Conservation (phyloP, 306 rosid species). For the peach (Prunus persica) region DNA sequence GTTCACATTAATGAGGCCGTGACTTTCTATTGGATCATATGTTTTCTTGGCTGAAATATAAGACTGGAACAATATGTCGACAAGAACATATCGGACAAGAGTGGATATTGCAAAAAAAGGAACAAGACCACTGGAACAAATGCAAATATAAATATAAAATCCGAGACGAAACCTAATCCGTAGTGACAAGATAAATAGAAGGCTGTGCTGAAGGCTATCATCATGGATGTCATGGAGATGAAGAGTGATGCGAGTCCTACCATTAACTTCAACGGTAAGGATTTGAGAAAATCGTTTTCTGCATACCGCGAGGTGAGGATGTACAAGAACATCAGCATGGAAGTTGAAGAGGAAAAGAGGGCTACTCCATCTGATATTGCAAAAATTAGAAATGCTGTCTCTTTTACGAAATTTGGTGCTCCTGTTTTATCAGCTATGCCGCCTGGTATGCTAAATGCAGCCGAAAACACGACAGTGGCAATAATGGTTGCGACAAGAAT, state of each 20-base stretch:
- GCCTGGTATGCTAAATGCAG: slow-evolving; percentile 45
- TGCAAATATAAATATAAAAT: slow-evolving; percentile 17
- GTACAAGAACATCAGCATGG: slow-evolving; percentile 47
- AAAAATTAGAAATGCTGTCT: slow-evolving; percentile 11
- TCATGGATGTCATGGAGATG: slow-evolving; percentile 47
- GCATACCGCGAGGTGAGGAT: slow-evolving; percentile 51
- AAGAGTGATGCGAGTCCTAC: slow-evolving; percentile 37
- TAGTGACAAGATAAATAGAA: slow-evolving; percentile 28
- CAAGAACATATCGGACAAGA: slow-evolving; percentile 34
- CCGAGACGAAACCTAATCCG: slow-evolving; percentile 32
- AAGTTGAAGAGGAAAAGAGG: slow-evolving; percentile 38
- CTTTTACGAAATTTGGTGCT: background rate
- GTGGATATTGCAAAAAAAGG: slow-evolving; percentile 28
- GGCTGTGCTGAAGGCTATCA: slow-evolving; percentile 42
- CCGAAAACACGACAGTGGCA: slow-evolving; percentile 46
- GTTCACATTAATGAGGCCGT: background rate
- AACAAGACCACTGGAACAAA: slow-evolving; percentile 35
- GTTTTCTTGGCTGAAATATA: slow-evolving; percentile 35
- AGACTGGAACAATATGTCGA: slow-evolving; percentile 33
- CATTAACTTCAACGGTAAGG: slow-evolving; percentile 44
- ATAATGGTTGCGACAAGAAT: slow-evolving; percentile 52
- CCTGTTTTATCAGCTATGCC: slow-evolving; percentile 23
- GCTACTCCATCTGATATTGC: slow-evolving; percentile 41
- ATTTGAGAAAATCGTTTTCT: slow-evolving; percentile 36
- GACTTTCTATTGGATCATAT: slow-evolving; percentile 6